Percentiles rank a stretch among this genome's conserved stretches.
phyloP scores from a whole-genome alignment of 2,329 filamentous ascomycete species.

The Tympanopsis confertula region DNA sequence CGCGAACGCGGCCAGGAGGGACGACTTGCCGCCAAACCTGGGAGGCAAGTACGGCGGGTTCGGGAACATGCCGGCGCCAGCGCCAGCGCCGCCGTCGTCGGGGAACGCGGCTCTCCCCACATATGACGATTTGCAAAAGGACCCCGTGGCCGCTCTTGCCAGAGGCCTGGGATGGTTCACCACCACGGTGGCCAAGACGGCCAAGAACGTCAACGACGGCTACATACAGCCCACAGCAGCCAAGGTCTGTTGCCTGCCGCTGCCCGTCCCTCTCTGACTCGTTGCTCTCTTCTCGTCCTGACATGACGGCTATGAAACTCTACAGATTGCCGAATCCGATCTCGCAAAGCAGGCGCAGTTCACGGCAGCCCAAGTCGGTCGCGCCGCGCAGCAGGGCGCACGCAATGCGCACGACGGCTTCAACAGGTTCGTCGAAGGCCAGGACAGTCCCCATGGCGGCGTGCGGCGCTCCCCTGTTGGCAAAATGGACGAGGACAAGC shows the following conservation, averaged over 20 bases:
- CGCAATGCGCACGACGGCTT: constrained; percentile 69
- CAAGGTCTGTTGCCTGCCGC: constrained; percentile 42
- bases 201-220: constrained; percentile 79
- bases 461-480: constrained; percentile 18
- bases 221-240: constrained; percentile 89
- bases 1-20: constrained; percentile 68
- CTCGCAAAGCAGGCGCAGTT: constrained; percentile 56
- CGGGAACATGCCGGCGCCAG: constrained; percentile 58
- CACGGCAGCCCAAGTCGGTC: constrained; percentile 54
- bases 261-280: not conserved
- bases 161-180: constrained; percentile 95
- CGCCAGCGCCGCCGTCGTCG: constrained; percentile 4
- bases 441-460: constrained; percentile 23
- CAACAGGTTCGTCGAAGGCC: constrained; percentile 77
- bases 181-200: constrained; percentile 78
- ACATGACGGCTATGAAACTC: constrained; percentile 10
- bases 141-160: constrained; percentile 75
- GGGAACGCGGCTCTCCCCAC: constrained; percentile 42
- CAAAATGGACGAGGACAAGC: constrained; percentile 50
- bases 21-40: constrained; percentile 69
- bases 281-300: not conserved
- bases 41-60: constrained; percentile 90
- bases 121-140: constrained; percentile 80
- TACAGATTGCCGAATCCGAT: constrained; percentile 67
- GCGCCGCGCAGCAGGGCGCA: constrained; percentile 57